Percentiles rank a stretch among this genome's conserved stretches.
Evolutionary conservation across 768 basidiomycete genomes (phyloP).

Genomic region (Tubosaeta sp.): DNA sequence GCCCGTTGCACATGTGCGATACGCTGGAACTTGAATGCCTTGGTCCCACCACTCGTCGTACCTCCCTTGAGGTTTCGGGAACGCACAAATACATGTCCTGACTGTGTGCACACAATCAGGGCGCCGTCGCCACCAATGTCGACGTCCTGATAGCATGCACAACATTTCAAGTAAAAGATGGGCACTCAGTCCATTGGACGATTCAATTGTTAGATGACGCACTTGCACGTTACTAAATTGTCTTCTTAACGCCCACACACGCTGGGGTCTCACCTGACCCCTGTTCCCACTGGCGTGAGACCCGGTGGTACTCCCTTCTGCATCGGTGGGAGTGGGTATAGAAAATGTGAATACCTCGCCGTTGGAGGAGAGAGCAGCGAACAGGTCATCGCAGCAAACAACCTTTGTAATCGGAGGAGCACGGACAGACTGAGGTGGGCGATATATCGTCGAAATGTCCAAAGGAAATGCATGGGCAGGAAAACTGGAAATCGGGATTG

Average conservation of each 20-base stretch:
- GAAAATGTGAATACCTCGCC: constrained; percentile 92
- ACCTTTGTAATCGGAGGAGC: constrained; percentile 76
- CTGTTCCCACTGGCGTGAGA: constrained; percentile 22
- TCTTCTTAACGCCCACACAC: constrained; percentile 86
- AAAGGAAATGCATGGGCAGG: constrained; percentile 73
- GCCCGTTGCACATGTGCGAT: constrained; percentile 83
- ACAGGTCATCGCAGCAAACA: constrained; percentile 69
- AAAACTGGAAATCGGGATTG: constrained; percentile 45
- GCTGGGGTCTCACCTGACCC: constrained; percentile 63
- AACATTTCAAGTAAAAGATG: not conserved
- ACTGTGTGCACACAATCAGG: constrained; percentile 88
- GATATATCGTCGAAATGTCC: constrained; percentile 64
- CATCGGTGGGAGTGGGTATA: constrained; percentile 35
- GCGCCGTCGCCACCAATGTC: constrained; percentile 85
- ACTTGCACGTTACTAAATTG: constrained; percentile 82
- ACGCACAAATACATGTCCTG: constrained; percentile 90
- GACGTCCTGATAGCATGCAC: constrained; percentile 55
- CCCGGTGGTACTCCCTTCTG: constrained; percentile 12
- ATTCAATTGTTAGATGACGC: constrained; percentile 17
- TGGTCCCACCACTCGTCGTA: constrained; percentile 29
- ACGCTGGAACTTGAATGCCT: constrained; percentile 73
- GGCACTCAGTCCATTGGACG: not conserved
- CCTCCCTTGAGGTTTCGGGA: constrained; percentile 43
- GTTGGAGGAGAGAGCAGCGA: constrained; percentile 77
- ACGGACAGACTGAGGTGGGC: constrained; percentile 71